Conservation (phyloP, 2,329 filamentous ascomycete species). For the Thelonectria rubi region DNA sequence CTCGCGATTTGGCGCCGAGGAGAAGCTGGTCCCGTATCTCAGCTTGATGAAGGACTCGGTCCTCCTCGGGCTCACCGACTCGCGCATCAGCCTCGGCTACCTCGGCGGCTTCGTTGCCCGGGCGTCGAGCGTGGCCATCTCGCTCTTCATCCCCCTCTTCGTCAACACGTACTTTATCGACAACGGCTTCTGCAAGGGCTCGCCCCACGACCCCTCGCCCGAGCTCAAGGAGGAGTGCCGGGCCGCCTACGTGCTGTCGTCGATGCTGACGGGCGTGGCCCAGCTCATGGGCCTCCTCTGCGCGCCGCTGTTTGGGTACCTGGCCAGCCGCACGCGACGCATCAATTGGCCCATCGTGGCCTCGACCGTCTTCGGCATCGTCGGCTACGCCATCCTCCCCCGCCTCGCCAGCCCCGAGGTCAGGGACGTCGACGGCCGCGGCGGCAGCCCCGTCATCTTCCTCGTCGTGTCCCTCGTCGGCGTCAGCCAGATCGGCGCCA, state of each 20-base stretch:
- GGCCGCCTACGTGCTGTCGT: constrained; percentile 86
- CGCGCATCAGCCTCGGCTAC: constrained; percentile 86
- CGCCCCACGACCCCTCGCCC: constrained; percentile 68
- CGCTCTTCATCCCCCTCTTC: constrained; percentile 91
- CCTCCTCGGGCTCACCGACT: constrained; percentile 76
- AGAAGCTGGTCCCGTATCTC: constrained; percentile 63
- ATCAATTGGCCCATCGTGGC: constrained; percentile 79
- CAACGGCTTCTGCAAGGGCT: constrained; percentile 79
- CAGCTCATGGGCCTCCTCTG: constrained; percentile 86
- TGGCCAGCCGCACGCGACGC: constrained; percentile 73
- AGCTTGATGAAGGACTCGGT: constrained; percentile 70
- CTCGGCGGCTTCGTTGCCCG: constrained; percentile 94
- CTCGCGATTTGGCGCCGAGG: constrained; percentile 28
- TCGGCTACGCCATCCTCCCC: constrained; percentile 81
- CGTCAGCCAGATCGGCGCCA: constrained; percentile 93
- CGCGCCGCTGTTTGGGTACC: constrained; percentile 86
- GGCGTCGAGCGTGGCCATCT: constrained; percentile 93
- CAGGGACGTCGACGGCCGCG: constrained; percentile 67
- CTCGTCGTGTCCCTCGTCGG: constrained; percentile 82
- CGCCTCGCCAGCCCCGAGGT: constrained; percentile 81
- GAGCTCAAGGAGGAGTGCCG: constrained; percentile 88
- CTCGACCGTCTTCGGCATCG: constrained; percentile 76
- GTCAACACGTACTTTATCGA: constrained; percentile 90
- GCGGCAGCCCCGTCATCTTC: constrained; percentile 76
- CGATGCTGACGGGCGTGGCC: constrained; percentile 86